A percentile compares a stretch with the other conserved stretches of the same genome.
phyloP scores from a whole-genome alignment of 2,329 filamentous ascomycete species.

The Fusarium palustre region DNA sequence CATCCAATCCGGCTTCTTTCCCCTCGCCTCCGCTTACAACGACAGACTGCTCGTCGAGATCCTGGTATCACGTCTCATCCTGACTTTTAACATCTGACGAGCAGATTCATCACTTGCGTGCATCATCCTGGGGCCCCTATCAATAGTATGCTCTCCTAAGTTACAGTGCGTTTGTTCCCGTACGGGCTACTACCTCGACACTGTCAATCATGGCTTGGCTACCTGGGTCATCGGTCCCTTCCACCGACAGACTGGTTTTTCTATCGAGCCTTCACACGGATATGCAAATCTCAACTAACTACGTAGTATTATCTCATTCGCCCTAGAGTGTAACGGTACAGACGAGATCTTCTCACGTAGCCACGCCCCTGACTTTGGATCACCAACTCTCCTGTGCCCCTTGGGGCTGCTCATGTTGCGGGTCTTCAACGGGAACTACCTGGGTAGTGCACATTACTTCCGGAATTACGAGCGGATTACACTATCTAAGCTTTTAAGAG shows the following conservation, averaged over 20 bases:
- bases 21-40: slow-evolving; percentile 13
- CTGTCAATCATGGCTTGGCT: slow-evolving; percentile 31
- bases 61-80: slow-evolving; percentile 32
- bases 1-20: background rate
- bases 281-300: slow-evolving; percentile 31
- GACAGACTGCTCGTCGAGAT: slow-evolving; percentile 31
- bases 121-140: slow-evolving; percentile 27
- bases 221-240: slow-evolving; percentile 33
- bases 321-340: slow-evolving; percentile 35
- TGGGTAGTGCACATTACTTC: slow-evolving; percentile 2
- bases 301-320: slow-evolving; percentile 15
- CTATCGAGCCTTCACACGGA: slow-evolving; percentile 22
- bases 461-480: background rate
- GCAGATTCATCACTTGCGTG: slow-evolving; percentile 20
- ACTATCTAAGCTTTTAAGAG: slow-evolving; percentile 15
- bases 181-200: slow-evolving; percentile 38
- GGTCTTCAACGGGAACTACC: slow-evolving; percentile 6
- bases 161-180: slow-evolving; percentile 35
- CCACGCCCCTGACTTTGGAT: slow-evolving; percentile 5
- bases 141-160: slow-evolving; percentile 30
- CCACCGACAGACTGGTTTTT: slow-evolving; percentile 27
- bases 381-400: slow-evolving; percentile 13
- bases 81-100: slow-evolving; percentile 28
- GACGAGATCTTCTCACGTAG: slow-evolving; percentile 36
- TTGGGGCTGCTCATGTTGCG: slow-evolving; percentile 2